phyloP scores from a whole-genome alignment of 148 eudicot genomes.

The Chenopodium formosanum region DNA sequence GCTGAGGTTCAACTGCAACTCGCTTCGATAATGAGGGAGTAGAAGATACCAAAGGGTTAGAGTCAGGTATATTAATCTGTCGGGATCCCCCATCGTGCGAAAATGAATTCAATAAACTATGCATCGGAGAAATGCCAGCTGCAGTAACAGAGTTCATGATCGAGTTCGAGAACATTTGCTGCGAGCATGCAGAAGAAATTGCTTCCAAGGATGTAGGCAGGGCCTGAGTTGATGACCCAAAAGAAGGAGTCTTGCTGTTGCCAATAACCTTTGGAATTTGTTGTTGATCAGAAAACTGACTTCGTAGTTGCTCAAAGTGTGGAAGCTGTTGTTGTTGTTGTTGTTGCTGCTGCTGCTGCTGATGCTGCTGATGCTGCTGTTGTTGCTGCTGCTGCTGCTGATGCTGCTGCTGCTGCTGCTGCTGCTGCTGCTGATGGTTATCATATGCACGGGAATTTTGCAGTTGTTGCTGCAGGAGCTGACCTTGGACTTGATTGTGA shows the following conservation, averaged over 20 bases:
- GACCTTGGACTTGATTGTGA: constrained; percentile 42
- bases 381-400: not conserved
- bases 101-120: constrained; percentile 58
- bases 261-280: constrained; percentile 37
- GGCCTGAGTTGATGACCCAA: constrained; percentile 46
- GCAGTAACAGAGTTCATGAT: constrained; percentile 34
- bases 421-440: constrained; percentile 33
- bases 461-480: constrained; percentile 53
- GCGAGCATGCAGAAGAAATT: constrained; percentile 40
- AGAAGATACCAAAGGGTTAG: constrained; percentile 45
- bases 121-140: constrained; percentile 58
- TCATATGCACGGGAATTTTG: constrained; percentile 31
- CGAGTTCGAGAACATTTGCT: constrained; percentile 42
- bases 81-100: constrained; percentile 59
- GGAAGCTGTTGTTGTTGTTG: constrained; percentile 41
- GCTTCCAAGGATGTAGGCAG: constrained; percentile 45
- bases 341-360: constrained; percentile 25
- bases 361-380: too few relatives aligned
- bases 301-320: constrained; percentile 37
- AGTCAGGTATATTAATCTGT: constrained; percentile 44
- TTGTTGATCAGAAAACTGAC: constrained; percentile 42
- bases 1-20: constrained; percentile 57
- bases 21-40: constrained; percentile 60
- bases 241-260: constrained; percentile 41
- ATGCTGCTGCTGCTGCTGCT: constrained; percentile 49